Base-by-base conservation (phyloP, 257 asterid genomes). In the Nicotiana tomentosiformis region DNA sequence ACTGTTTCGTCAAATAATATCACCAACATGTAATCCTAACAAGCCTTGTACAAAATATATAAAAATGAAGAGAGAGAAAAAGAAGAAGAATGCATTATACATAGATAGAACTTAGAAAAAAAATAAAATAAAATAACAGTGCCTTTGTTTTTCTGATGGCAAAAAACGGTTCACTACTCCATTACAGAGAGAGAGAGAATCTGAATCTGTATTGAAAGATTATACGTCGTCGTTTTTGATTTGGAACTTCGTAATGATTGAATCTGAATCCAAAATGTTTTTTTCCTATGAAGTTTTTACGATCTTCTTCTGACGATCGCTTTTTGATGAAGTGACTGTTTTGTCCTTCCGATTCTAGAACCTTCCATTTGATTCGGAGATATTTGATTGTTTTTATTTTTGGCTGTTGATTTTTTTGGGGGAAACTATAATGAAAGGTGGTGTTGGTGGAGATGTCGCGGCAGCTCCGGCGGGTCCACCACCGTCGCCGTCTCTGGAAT, bases 401-500 rank as follows among this genome's bases (percentile, higher is more conserved):
- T 68, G 77, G 29, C 11, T 67, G 43, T 70, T 70, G 18, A 12
- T 35, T 70, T 56, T 16, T 11, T 10, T 30, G 11, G 10, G 46
- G 26, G 51, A 43, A 43, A 43, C 10, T 43, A 53, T 53, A 53
- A 93, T 90, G 93, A 86, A 89, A 86, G 85, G 88, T 79, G 92
- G 90, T 68, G 90, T 83, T 83, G 91, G 93, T 84, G 91, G 90
- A 11, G 85, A 30, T 32, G 83, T 60, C 86, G 93, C 82, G 87
- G 89, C 88, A 88, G 89, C 92, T 87, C 87, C 87, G 85, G 89
- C 91, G 69, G 90, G 91, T 68, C 92, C 94, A 86, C 90, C 91
- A 81, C 85, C 89, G 85, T 93, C 94, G 88, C 93, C 89, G 85
- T 92, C 95, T 87, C 93, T 92, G 29, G 98, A 93, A 66, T 93